These are phyloP conservation scores for Naganishia onofrii DNA, from an alignment of 768 basidiomycete species.

Conservation along the genomic window DNA sequence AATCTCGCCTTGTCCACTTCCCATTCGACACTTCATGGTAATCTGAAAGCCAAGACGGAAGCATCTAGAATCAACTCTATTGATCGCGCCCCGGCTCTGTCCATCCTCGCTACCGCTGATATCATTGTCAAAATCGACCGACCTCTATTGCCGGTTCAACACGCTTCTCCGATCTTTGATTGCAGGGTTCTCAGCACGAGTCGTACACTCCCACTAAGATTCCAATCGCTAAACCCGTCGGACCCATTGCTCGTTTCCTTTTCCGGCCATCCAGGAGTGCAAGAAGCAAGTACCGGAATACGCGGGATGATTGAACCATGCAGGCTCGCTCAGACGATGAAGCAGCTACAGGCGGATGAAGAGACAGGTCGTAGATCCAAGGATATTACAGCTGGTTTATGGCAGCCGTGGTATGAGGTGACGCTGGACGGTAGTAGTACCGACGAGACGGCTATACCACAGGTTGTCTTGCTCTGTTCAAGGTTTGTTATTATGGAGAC, in stretches of 20 bases:
- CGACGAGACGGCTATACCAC: background rate
- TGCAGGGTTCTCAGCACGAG: background rate
- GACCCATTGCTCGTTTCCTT: slow-evolving; percentile 9
- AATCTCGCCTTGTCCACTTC: slow-evolving; percentile 10
- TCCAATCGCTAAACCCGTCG: slow-evolving; percentile 8
- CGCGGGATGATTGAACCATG: slow-evolving; percentile 5
- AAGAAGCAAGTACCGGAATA: background rate
- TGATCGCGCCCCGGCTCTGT: background rate
- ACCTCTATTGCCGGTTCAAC: slow-evolving; percentile 20
- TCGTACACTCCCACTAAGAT: background rate
- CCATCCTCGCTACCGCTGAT: slow-evolving; percentile 6
- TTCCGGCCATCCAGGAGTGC: background rate
- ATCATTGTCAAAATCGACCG: slow-evolving; percentile 1
- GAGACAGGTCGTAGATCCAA: background rate
- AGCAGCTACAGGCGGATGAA: slow-evolving; percentile 1
- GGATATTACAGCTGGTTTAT: slow-evolving; percentile 12
- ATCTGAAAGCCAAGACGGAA: background rate
- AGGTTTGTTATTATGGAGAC: slow-evolving; percentile 18
- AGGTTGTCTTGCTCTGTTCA: slow-evolving; percentile 16
- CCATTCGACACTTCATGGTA: background rate
- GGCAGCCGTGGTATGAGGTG: slow-evolving; percentile 15
- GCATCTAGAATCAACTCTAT: background rate
- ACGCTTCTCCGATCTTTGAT: slow-evolving; percentile 16
- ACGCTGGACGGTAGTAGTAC: background rate
- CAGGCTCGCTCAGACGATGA: slow-evolving; percentile 14